A percentile compares a stretch with the other conserved stretches of the same genome.
phyloP scores from a whole-genome alignment of 2,329 filamentous ascomycete genomes.

The Paraconiothyrium sp. region DNA sequence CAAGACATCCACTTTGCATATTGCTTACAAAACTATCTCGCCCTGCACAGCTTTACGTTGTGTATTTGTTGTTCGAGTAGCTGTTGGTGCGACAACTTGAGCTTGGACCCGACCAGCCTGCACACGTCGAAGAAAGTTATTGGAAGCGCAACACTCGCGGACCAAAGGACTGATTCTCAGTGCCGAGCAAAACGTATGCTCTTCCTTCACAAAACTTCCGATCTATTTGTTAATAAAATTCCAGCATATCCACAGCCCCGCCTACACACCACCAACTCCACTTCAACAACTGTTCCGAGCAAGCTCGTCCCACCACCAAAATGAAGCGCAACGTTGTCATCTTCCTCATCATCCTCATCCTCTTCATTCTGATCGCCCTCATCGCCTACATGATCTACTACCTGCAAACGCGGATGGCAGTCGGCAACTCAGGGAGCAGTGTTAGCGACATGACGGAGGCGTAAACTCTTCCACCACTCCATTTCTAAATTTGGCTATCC shows the following conservation, averaged over 20 bases:
- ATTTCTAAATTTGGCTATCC: not conserved
- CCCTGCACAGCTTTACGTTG: not conserved
- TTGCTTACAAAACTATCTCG: not conserved
- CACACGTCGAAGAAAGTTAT: not conserved
- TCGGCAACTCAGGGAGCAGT: constrained; percentile 43
- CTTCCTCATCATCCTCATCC: constrained; percentile 62
- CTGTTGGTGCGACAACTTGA: constrained; percentile 1
- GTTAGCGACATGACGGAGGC: constrained; percentile 45
- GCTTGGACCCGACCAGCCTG: not conserved
- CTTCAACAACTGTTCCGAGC: not conserved
- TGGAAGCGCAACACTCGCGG: not conserved
- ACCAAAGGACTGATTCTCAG: not conserved
- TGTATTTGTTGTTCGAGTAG: not conserved
- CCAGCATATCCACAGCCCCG: no score
- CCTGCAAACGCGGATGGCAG: constrained; percentile 55
- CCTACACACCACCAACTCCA: not conserved
- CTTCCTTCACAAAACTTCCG: not conserved
- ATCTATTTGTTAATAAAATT: no score
- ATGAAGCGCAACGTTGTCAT: constrained; percentile 64
- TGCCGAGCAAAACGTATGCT: not conserved
- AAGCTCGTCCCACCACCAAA: constrained; percentile 24
- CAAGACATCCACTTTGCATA: constrained; percentile 25
- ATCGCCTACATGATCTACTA: constrained; percentile 62
- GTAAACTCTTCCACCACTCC: not conserved
- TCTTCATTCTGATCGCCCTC: constrained; percentile 60